A percentile compares a stretch with the other conserved stretches of the same genome.
Conservation (phyloP, 2,329 filamentous ascomycete genomes). For the Penicillium sp. region DNA sequence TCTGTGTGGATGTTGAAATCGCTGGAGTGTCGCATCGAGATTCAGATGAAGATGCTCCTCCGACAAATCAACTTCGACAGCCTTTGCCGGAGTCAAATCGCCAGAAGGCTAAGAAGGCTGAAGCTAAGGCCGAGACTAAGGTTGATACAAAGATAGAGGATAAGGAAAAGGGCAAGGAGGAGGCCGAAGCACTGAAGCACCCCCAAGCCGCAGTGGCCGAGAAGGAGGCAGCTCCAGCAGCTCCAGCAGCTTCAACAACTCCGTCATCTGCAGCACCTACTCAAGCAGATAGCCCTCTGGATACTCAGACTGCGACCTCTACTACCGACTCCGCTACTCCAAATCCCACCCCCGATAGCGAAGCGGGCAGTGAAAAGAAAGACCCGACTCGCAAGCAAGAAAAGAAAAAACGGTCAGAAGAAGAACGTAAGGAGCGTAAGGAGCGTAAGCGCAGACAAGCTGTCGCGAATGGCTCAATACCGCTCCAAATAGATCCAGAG, state of each 20-base stretch:
- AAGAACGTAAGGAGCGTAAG: slow-evolving; percentile 87
- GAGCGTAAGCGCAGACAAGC: slow-evolving; percentile 83
- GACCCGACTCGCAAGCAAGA: slow-evolving; percentile 75
- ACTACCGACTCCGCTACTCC: slow-evolving; percentile 6
- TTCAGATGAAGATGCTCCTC: slow-evolving; percentile 48
- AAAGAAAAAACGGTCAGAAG: slow-evolving; percentile 93
- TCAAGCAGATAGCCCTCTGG: neutral
- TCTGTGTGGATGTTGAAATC: slow-evolving; percentile 97
- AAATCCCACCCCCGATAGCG: slow-evolving; percentile 17
- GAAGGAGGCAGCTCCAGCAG: slow-evolving; percentile 47
- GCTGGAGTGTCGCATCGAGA: slow-evolving; percentile 84
- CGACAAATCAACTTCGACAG: slow-evolving; percentile 30
- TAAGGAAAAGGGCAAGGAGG: slow-evolving; percentile 65
- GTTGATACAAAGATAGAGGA: slow-evolving; percentile 47
- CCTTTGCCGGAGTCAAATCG: slow-evolving; percentile 25
- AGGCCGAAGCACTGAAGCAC: slow-evolving; percentile 72
- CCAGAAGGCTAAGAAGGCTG: slow-evolving; percentile 38
- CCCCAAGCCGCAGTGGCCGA: slow-evolving; percentile 57
- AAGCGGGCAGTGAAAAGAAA: slow-evolving; percentile 30
- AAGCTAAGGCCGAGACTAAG: slow-evolving; percentile 59
- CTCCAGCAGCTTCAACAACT: neutral
- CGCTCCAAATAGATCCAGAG: slow-evolving; percentile 76
- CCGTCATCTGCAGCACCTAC: neutral
- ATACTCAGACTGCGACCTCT: slow-evolving; percentile 3
- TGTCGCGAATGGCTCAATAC: slow-evolving; percentile 82